phyloP scores from a whole-genome alignment of 2,329 filamentous ascomycete species.

The Paramyrothecium roridum region DNA sequence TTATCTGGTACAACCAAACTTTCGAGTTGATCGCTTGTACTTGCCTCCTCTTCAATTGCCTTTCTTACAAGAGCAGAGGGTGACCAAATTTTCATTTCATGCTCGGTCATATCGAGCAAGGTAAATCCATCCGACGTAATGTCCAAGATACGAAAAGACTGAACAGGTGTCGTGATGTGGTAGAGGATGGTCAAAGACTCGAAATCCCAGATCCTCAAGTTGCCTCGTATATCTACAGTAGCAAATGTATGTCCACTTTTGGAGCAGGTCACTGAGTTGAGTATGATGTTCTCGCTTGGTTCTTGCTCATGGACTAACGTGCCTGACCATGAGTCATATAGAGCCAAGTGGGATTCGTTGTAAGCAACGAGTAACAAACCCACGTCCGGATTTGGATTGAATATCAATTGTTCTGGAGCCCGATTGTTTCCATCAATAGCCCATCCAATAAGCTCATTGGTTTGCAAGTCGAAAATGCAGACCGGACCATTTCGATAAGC shows the following conservation, averaged over 20 bases:
- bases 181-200: constrained; percentile 14
- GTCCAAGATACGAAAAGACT: constrained; percentile 11
- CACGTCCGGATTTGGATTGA: constrained; percentile 16
- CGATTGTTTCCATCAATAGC: constrained; percentile 11
- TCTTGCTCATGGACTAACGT: constrained; percentile 3
- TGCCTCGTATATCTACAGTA: constrained; percentile 10
- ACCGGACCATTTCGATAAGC: constrained; percentile 14
- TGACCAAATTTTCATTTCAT: constrained; percentile 17
- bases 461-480: constrained; percentile 14
- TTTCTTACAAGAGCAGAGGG: too few relatives aligned
- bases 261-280: constrained; percentile 12
- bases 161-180: constrained; percentile 9
- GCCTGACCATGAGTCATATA: constrained; percentile 15
- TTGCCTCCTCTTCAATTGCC: too few relatives aligned
- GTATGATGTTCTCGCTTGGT: constrained; percentile 2
- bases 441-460: constrained; percentile 12
- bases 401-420: constrained; percentile 10
- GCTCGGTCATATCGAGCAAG: constrained; percentile 14
- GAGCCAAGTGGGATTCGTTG: constrained; percentile 9
- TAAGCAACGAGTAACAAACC: constrained; percentile 15
- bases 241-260: constrained; percentile 14
- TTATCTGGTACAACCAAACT: too few relatives aligned
- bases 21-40: too few relatives aligned
- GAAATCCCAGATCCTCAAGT: constrained; percentile 17
- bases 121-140: constrained; percentile 14